Evolutionary conservation across 805 yeast species (phyloP), one percentile per base, ranked within the genome.

Genomic region (Grigorovia humatica): DNA sequence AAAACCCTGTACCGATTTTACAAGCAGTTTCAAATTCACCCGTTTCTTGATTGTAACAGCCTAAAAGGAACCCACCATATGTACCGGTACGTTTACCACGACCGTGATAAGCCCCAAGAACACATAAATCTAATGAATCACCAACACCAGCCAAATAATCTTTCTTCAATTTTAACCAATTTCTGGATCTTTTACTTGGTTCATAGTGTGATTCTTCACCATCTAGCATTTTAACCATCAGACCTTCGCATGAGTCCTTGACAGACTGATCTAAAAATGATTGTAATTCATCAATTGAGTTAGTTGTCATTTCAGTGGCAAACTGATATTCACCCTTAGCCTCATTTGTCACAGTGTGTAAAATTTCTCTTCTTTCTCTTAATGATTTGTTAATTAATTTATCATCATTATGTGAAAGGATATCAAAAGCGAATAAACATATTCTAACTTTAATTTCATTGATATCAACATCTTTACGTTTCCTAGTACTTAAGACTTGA

Each of bases 1-100:
- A 80, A 63, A 93, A 93, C 0, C 99, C 99, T 0, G 99, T 93
- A 47, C 99, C 99, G 51, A 95, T 90, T 66, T 93, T 93, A 71
- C 99, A 93, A 44, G 95, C 84, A 0, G 97, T 86, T 67, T 93
- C 98, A 65, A 79, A 88, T 61, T 90, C 97, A 20, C 95, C 98
- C 0, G 88, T 79, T 52, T 91, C 96, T 51, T 81, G 82, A 62
- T 93, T 93, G 64, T 88, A 91, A 32, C 95, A 84, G 0, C 96
- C 98, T 48, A 93, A 73, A 43, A 93, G 68, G 62, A 90, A 93
- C 2, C 98, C 99, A 49, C 99, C 99, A 66, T 91, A 93, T 54
- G 85, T 78, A 11, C 96, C 96, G 0, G 98, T 90, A 63, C 99
- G 79, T 68, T 91, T 93, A 45, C 99, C 99, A 53, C 82, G 81